Evolutionary conservation across 83 land plant species (phyloP).

Genomic region (Picea engelmannii): DNA sequence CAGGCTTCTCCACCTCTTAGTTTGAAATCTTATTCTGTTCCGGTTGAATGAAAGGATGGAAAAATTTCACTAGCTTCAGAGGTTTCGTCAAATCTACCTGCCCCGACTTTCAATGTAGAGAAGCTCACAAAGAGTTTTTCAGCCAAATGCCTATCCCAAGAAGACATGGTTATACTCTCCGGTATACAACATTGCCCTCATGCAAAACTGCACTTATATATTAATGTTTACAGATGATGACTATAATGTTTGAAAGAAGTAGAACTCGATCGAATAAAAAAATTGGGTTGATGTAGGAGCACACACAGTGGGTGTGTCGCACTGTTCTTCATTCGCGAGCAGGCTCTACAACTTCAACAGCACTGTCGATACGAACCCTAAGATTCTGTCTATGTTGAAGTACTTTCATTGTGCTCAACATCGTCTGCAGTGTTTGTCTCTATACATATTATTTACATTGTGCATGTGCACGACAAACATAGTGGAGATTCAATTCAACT

Average conservation of each 20-base stretch:
- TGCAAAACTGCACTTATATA: too few relatives aligned
- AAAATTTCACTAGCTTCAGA: constrained; percentile 18
- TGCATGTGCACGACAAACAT: too few relatives aligned
- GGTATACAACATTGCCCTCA: too few relatives aligned
- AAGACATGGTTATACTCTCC: background rate
- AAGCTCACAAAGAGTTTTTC: constrained; percentile 16
- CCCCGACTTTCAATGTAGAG: constrained; percentile 6
- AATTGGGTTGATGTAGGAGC: constrained; percentile 45
- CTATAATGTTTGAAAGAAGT: background rate
- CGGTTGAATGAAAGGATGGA: constrained; percentile 42
- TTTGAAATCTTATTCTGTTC: constrained; percentile 5
- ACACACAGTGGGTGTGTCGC: constrained; percentile 41
- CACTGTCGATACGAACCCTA: constrained; percentile 14
- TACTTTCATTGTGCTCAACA: too few relatives aligned
- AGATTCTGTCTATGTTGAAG: too few relatives aligned
- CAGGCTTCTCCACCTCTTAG: too few relatives aligned
- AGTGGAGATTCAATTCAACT: too few relatives aligned
- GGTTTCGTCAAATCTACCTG: constrained; percentile 13
- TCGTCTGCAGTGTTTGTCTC: too few relatives aligned
- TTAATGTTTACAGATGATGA: too few relatives aligned
- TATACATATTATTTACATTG: too few relatives aligned
- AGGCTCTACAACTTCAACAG: constrained; percentile 31
- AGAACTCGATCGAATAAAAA: constrained; percentile 24
- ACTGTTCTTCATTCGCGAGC: constrained; percentile 25
- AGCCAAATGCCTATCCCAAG: constrained; percentile 11